Percentiles rank a stretch among this genome's conserved stretches.
These are phyloP conservation scores for Babesia sp. DNA, from an alignment of 169 alveolate species.

Conservation along the genomic window DNA sequence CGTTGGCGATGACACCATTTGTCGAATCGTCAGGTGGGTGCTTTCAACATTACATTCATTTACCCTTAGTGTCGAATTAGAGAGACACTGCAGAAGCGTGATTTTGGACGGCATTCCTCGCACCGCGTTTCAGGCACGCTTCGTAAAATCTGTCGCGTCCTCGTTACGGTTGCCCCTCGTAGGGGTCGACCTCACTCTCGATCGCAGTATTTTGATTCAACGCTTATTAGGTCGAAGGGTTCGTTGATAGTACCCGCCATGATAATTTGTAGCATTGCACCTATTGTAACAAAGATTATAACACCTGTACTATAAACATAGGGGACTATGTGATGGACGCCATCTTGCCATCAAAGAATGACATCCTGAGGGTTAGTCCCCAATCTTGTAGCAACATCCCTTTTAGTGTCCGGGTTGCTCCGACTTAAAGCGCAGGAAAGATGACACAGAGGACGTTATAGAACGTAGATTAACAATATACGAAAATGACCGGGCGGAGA, in stretches of 20 bases:
- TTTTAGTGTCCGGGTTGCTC: slow-evolving; percentile 46
- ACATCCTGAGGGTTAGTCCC: slow-evolving; percentile 28
- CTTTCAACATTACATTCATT: not conserved
- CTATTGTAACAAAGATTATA: slow-evolving; percentile 26
- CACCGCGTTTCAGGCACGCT: slow-evolving; percentile 31
- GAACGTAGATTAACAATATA: slow-evolving; percentile 6
- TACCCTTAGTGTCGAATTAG: not conserved
- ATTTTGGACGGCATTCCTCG: slow-evolving; percentile 53
- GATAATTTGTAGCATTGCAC: slow-evolving; percentile 18
- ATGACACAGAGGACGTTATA: slow-evolving; percentile 38
- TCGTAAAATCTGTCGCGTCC: slow-evolving; percentile 13
- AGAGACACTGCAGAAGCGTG: not conserved
- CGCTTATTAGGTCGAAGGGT: slow-evolving; percentile 54
- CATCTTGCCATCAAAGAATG: slow-evolving; percentile 35
- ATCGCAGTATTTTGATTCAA: slow-evolving; percentile 3
- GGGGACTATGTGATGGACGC: slow-evolving; percentile 41
- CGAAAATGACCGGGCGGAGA: not conserved
- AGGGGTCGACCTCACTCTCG: slow-evolving; percentile 15
- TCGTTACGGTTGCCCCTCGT: not conserved
- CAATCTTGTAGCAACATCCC: not conserved
- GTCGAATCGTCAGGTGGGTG: slow-evolving; percentile 20
- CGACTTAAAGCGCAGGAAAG: slow-evolving; percentile 17
- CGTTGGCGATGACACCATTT: slow-evolving; percentile 25
- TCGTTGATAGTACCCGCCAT: not conserved
- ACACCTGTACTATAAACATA: slow-evolving; percentile 10